Conservation (phyloP, 495 filamentous ascomycete species). For the Aspergillus cristatus region DNA sequence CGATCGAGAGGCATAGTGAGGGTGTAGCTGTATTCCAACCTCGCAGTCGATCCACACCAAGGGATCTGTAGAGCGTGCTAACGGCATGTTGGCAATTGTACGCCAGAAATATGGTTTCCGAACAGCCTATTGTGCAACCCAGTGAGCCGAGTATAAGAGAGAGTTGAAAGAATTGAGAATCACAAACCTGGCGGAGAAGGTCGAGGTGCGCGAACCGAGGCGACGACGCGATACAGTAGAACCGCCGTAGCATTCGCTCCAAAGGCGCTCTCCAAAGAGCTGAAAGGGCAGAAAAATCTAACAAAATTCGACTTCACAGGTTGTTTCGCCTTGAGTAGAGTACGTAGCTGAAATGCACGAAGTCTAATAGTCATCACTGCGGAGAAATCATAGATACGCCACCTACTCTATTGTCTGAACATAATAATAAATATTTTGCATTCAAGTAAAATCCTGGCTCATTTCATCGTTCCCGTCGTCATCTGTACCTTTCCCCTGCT, state of each 20-base stretch:
- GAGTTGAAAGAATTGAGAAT: not conserved
- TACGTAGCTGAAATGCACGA: too few species aligned
- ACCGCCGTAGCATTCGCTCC: not conserved
- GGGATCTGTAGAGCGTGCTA: conserved; percentile 45
- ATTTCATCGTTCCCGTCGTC: too few species aligned
- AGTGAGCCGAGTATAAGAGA: not conserved
- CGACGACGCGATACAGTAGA: conserved; percentile 2
- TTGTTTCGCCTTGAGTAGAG: too few species aligned
- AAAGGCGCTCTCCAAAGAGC: too few species aligned
- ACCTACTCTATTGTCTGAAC: too few species aligned
- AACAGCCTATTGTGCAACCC: not conserved
- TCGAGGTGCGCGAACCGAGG: conserved; percentile 7
- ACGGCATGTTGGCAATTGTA: conserved; percentile 26
- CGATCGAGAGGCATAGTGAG: not conserved
- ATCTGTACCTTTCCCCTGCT: too few species aligned
- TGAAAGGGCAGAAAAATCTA: too few species aligned
- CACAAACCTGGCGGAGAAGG: conserved; percentile 18
- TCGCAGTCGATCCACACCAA: conserved; percentile 90
- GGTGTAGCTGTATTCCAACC: conserved; percentile 32
- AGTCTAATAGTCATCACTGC: too few species aligned
- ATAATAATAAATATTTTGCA: too few species aligned
- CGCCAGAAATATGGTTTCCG: not conserved
- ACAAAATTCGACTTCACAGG: too few species aligned
- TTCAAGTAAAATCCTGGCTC: too few species aligned
- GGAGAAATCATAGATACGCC: too few species aligned